phyloP scores from a whole-genome alignment of 768 basidiomycete species.

The Panaeolus papilionaceus region DNA sequence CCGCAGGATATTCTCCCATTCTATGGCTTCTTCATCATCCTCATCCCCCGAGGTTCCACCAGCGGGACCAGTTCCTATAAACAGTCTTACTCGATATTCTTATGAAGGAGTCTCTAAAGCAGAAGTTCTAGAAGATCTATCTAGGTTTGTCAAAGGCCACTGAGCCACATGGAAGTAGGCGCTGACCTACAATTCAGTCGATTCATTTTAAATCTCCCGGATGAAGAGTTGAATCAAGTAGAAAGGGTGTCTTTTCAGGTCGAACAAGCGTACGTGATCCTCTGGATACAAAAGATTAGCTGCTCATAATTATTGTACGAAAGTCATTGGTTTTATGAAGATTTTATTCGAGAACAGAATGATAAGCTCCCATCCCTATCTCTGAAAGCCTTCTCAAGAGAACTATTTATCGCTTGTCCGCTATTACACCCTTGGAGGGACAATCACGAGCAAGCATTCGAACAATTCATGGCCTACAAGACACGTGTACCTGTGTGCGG shows the following conservation, averaged over 20 bases:
- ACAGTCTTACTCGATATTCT: slow-evolving; percentile 48
- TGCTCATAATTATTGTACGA: slow-evolving; percentile 22
- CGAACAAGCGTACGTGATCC: slow-evolving; percentile 88
- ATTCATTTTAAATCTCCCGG: slow-evolving; percentile 95
- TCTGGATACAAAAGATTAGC: slow-evolving; percentile 3
- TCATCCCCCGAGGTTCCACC: slow-evolving; percentile 78
- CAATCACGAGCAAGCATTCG: slow-evolving; percentile 87
- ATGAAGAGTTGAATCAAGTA: slow-evolving; percentile 87
- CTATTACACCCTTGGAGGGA: slow-evolving; percentile 82
- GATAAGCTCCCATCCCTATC: slow-evolving; percentile 85
- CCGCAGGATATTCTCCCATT: slow-evolving; percentile 35
- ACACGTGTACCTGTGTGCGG: slow-evolving; percentile 97
- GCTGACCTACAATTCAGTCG: slow-evolving; percentile 58
- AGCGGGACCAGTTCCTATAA: slow-evolving; percentile 39
- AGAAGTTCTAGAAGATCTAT: slow-evolving; percentile 90
- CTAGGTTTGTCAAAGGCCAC: slow-evolving; percentile 59
- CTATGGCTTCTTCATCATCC: slow-evolving; percentile 79
- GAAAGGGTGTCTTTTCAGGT: slow-evolving; percentile 98
- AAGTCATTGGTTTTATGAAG: slow-evolving; percentile 99
- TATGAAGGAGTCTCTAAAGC: slow-evolving; percentile 82
- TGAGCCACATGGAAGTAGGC: background rate
- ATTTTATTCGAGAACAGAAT: slow-evolving; percentile 94
- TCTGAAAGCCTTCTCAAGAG: slow-evolving; percentile 92
- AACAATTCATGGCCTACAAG: slow-evolving; percentile 95
- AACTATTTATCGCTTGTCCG: slow-evolving; percentile 87